Evolutionary conservation across 108 stramenopile species (phyloP).

Genomic region (Fragilaria radians): DNA sequence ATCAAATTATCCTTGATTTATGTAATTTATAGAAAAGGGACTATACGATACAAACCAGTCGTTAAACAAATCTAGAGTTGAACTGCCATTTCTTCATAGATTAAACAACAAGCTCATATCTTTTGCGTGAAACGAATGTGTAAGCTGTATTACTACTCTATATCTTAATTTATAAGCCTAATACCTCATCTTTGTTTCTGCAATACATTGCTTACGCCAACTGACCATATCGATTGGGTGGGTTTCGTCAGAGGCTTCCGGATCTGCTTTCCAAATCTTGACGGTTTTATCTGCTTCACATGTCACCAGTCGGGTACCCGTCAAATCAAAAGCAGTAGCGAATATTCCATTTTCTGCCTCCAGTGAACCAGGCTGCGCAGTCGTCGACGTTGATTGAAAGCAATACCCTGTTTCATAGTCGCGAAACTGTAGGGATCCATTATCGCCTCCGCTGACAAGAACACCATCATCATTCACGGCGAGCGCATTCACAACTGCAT

Average conservation of each 20-base stretch:
- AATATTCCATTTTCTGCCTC: conserved; percentile 97
- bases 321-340: conserved; percentile 90
- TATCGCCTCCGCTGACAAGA: conserved; percentile 92
- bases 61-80: no score
- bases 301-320: conserved; percentile 94
- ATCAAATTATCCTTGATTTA: no score
- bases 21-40: no score
- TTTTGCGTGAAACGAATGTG: no score
- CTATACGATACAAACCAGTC: no score
- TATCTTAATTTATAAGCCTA: no score
- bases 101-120: no score
- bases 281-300: conserved; percentile 99
- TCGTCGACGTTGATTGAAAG: conserved; percentile 88
- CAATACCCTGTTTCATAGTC: conserved; percentile 95
- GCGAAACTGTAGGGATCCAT: conserved; percentile 96
- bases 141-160: no score
- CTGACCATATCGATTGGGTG: conserved; percentile 94
- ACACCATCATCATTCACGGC: conserved; percentile 97
- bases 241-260: conserved; percentile 81
- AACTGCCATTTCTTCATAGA: no score
- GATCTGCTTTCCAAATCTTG: conserved; percentile 98
- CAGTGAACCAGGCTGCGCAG: conserved; percentile 96
- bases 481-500: conserved; percentile 90
- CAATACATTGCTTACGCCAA: conserved; percentile 91
- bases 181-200: conserved; percentile 71